Base-by-base conservation (phyloP, 768 basidiomycete species). In the Dioszegia aurantiaca region DNA sequence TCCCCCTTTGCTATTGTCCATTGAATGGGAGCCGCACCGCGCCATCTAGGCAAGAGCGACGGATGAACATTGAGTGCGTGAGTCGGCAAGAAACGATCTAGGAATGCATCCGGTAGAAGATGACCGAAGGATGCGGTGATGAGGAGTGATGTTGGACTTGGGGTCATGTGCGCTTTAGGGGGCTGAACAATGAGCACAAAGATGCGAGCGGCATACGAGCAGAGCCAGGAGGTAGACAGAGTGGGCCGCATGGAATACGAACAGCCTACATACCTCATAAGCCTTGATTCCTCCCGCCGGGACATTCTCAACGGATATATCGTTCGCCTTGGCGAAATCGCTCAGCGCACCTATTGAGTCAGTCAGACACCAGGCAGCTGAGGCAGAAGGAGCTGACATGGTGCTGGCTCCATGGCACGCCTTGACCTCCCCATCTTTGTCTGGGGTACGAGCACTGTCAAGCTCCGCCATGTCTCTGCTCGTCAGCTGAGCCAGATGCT, bases 11-110 rank as follows among this genome's bases (percentile, higher is more conserved):
- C 77, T 39, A 97, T 80, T 0, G 86, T 82, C 67, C 85, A 87
- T 68, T 95, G 92, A 37, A 97, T 88, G 0, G 92, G 92, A 2
- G 90, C 89, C 9, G 92, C 85, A 0, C 92, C 92, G n/a, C 92
- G 85, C 73, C 89, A 92, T 26, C 81, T 79, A 0, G 92, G 92
- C 31, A 97, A 81, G 0, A 90, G 78, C 33, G 91, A 93, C 0
- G 91, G 90, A 67, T 97, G 92, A 5, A 97, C 84, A 68, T 97
- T 95, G 36, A 97, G 79, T 23, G 87, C 79, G 44, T 83, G 82
- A 0, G 75, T 67, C 0, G 79, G 79, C 0, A 78, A 80, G 68
- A 94, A 94, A 39, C 81, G 79, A 14, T 79, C 70, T 16, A 95
- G 82, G 52, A 88, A 78, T 2, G 79, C 68, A 4, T 79, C 71